These are phyloP conservation scores for Scutellaria minor DNA, from an alignment of 257 asterid species.

Conservation along the genomic window DNA sequence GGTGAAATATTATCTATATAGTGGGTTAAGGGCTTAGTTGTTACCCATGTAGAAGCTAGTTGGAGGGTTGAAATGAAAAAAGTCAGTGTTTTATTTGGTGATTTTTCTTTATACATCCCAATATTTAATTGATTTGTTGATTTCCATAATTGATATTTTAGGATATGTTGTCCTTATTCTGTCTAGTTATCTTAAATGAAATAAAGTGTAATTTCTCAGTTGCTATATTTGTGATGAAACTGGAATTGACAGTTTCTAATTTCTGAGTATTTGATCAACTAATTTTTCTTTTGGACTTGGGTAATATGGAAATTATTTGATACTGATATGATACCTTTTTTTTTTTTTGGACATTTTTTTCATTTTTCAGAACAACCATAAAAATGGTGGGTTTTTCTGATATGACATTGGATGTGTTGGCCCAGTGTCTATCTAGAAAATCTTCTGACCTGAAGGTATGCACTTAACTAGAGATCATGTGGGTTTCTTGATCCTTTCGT, in stretches of 20 bases:
- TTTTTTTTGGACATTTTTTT: background rate
- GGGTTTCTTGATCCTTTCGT: conserved; percentile 26
- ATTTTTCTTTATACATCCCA: background rate
- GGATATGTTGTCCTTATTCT: conserved; percentile 15
- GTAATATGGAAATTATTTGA: conserved; percentile 5
- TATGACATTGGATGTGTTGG: conserved; percentile 63
- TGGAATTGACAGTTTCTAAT: conserved; percentile 23
- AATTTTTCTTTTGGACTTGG: conserved; percentile 22
- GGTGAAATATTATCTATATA: background rate
- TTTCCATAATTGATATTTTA: conserved; percentile 9
- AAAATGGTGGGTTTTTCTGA: conserved; percentile 66
- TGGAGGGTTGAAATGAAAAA: background rate
- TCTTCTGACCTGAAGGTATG: conserved; percentile 80
- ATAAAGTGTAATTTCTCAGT: conserved; percentile 13
- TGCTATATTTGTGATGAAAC: conserved; percentile 4
- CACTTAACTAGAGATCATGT: conserved; percentile 31
- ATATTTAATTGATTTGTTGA: background rate
- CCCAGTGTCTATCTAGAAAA: conserved; percentile 71
- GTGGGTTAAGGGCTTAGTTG: conserved; percentile 1
- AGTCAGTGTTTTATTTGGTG: background rate
- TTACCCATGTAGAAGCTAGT: conserved; percentile 2
- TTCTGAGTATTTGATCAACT: background rate
- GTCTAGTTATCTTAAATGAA: conserved; percentile 13
- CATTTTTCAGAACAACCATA: conserved; percentile 59
- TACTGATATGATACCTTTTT: conserved; percentile 19